A percentile compares a stretch with the other conserved stretches of the same genome.
These are phyloP conservation scores for Benincasa hispida DNA, from an alignment of 306 rosid genomes.

Conservation along the genomic window DNA sequence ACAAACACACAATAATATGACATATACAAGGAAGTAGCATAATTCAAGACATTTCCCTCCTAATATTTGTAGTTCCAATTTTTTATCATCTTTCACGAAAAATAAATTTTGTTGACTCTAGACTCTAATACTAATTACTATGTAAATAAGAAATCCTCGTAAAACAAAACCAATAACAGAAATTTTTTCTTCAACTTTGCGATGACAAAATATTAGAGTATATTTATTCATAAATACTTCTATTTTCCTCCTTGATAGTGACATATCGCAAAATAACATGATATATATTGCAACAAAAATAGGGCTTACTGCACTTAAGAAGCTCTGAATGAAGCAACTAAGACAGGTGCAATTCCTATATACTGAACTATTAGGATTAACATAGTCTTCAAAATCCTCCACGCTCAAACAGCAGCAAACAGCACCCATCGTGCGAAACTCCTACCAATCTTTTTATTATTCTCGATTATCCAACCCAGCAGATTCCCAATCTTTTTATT, in stretches of 20 bases:
- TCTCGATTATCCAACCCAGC: slow-evolving; percentile 17
- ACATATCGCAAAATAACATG: background rate
- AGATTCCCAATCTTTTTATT: slow-evolving; percentile 22
- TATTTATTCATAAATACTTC: background rate
- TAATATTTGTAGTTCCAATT: background rate
- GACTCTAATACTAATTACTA: background rate
- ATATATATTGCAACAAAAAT: background rate
- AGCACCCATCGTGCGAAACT: slow-evolving; percentile 72
- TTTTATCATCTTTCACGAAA: background rate
- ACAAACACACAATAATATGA: background rate
- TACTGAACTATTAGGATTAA: slow-evolving; percentile 64
- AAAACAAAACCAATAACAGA: background rate
- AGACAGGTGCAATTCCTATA: slow-evolving; percentile 71
- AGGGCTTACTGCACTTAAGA: slow-evolving; percentile 56
- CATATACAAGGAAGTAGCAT: background rate
- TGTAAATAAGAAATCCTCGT: background rate
- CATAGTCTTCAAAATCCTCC: slow-evolving; percentile 65
- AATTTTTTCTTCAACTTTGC: background rate
- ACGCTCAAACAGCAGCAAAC: slow-evolving; percentile 77
- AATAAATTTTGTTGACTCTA: background rate
- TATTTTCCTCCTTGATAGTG: background rate
- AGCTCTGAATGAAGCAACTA: slow-evolving; percentile 61
- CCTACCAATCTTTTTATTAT: slow-evolving; percentile 15
- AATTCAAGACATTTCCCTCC: background rate
- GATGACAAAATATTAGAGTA: background rate